phyloP scores from a whole-genome alignment of 2,329 filamentous ascomycete species.

The Colletotrichum euphorbiae region DNA sequence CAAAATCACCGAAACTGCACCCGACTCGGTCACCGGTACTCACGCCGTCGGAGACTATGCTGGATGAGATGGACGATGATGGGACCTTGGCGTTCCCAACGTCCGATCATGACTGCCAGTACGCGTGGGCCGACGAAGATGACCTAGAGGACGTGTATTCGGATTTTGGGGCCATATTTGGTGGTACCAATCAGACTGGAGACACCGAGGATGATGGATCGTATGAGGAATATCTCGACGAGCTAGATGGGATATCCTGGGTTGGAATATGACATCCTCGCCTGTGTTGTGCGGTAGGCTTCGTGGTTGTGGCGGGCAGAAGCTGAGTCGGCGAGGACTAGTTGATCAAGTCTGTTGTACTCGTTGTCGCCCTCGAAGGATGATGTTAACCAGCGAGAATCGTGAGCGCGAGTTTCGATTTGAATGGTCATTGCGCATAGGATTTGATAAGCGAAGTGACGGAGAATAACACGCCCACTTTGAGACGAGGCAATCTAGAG shows the following conservation, averaged over 20 bases:
- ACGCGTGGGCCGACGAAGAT: slow-evolving; percentile 54
- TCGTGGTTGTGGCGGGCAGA: no score
- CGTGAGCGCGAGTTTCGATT: no score
- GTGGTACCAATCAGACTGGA: slow-evolving; percentile 45
- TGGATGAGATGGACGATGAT: slow-evolving; percentile 57
- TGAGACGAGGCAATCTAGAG: no score
- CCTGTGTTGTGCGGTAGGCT: no score
- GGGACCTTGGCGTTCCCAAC: slow-evolving; percentile 61
- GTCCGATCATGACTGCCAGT: slow-evolving; percentile 58
- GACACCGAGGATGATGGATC: slow-evolving; percentile 54
- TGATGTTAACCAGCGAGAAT: no score
- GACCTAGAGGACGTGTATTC: slow-evolving; percentile 65
- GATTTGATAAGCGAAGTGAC: no score
- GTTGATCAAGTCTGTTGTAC: no score
- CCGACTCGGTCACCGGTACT: slow-evolving; percentile 41
- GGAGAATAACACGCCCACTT: no score
- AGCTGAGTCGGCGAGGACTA: no score
- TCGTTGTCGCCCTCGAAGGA: no score
- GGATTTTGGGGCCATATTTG: slow-evolving; percentile 66
- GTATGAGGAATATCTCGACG: slow-evolving; percentile 67
- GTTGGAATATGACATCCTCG: slow-evolving; percentile 38
- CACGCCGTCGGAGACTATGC: slow-evolving; percentile 45
- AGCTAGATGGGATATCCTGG: slow-evolving; percentile 67
- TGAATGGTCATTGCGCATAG: no score
- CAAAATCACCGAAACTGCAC: slow-evolving; percentile 21